These are phyloP conservation scores for Pestalotiopsis sp. DNA, from an alignment of 2,329 filamentous ascomycete species.

Conservation along the genomic window DNA sequence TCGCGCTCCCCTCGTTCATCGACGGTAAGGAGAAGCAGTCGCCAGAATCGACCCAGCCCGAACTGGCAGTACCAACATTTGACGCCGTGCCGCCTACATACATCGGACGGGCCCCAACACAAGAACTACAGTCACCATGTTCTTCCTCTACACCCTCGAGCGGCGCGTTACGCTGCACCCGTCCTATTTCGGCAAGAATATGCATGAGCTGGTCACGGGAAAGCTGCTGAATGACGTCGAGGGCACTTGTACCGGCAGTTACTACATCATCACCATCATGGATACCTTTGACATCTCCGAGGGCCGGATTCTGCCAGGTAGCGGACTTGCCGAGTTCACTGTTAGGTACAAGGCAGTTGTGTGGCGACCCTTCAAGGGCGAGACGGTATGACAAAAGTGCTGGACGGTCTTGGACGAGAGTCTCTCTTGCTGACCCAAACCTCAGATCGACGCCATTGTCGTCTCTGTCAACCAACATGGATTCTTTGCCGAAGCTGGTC, in stretches of 20 bases:
- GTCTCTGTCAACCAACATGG: conserved; percentile 88
- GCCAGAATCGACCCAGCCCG: background rate
- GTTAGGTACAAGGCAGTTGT: conserved; percentile 95
- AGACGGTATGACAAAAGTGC: conserved; percentile 71
- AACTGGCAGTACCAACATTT: background rate
- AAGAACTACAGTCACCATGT: conserved; percentile 64
- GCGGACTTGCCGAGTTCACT: conserved; percentile 90
- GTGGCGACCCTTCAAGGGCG: conserved; percentile 96
- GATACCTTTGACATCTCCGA: conserved; percentile 95
- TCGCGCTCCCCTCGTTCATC: background rate
- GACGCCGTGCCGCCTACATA: background rate
- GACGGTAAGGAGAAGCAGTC: background rate
- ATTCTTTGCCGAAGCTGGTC: conserved; percentile 85
- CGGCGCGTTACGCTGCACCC: conserved; percentile 94
- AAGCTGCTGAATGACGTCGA: conserved; percentile 93
- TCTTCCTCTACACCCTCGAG: conserved; percentile 97
- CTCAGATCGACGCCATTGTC: conserved; percentile 89
- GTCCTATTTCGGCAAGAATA: conserved; percentile 93
- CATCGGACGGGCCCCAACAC: background rate
- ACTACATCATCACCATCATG: conserved; percentile 98
- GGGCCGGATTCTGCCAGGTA: conserved; percentile 88
- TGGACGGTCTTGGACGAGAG: conserved; percentile 14
- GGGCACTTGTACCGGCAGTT: conserved; percentile 91
- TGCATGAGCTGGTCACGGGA: conserved; percentile 87
- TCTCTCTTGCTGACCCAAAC: conserved; percentile 24